Evolutionary conservation across 352 stramenopile species (phyloP).

Genomic region (Phytophthora pluvialis): DNA sequence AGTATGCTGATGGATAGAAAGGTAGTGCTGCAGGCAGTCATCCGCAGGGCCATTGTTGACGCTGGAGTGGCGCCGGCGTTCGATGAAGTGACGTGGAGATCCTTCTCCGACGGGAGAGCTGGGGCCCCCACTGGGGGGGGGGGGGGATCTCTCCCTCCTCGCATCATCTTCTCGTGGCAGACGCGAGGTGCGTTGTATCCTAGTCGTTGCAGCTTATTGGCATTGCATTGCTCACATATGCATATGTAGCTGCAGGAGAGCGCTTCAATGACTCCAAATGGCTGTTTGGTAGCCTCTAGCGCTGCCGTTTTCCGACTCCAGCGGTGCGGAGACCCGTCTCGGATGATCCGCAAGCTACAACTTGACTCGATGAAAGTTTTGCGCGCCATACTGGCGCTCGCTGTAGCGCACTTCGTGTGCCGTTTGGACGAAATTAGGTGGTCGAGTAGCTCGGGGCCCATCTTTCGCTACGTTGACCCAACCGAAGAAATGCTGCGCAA

Average conservation of each 20-base stretch:
- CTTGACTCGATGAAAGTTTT: background rate
- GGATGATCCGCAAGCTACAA: background rate
- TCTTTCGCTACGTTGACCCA: slow-evolving; percentile 12
- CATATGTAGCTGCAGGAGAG: too few species aligned
- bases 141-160: slow-evolving; percentile 6
- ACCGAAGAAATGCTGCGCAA: slow-evolving; percentile 5
- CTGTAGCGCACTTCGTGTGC: too few species aligned
- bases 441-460: slow-evolving; percentile 1
- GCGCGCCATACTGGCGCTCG: slow-evolving; percentile 5
- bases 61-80: slow-evolving; percentile 1
- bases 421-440: slow-evolving; percentile 8
- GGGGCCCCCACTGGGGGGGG: too few species aligned
- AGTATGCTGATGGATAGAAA: too few species aligned
- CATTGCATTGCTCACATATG: too few species aligned
- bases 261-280: too few species aligned
- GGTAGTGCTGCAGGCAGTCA: slow-evolving; percentile 16
- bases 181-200: background rate
- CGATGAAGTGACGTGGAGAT: slow-evolving; percentile 28
- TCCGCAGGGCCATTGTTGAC: slow-evolving; percentile 9
- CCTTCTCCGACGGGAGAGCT: background rate
- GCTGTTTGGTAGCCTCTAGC: too few species aligned
- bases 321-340: background rate
- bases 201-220: too few species aligned
- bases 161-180: slow-evolving; percentile 10
- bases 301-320: too few species aligned